These are phyloP conservation scores for Apiospora hydei DNA, from an alignment of 2,329 filamentous ascomycete genomes.

Conservation along the genomic window DNA sequence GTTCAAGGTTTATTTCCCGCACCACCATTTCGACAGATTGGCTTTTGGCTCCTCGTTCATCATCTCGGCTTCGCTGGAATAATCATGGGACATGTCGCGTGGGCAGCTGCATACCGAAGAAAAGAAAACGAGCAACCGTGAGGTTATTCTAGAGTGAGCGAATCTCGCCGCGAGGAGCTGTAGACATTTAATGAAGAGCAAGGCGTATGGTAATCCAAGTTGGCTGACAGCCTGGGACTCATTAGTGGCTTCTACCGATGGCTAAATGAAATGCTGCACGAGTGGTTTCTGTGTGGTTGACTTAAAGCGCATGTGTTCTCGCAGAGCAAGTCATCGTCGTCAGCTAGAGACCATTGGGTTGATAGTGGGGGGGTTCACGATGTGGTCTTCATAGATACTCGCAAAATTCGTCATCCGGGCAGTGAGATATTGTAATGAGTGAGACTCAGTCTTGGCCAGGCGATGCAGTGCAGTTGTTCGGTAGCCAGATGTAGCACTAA, in stretches of 20 bases:
- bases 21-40: background rate
- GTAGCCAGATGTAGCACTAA: background rate
- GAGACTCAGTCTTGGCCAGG: background rate
- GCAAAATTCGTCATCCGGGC: background rate
- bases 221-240: background rate
- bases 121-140: background rate
- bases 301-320: background rate
- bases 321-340: background rate
- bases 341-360: background rate
- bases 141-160: background rate
- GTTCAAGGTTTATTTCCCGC: background rate
- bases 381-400: background rate
- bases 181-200: background rate
- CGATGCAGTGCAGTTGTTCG: background rate
- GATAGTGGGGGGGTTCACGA: too few relatives aligned
- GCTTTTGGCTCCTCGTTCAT: background rate
- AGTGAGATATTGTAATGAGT: background rate
- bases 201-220: background rate
- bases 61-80: background rate
- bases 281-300: background rate
- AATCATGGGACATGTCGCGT: background rate
- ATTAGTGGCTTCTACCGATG: too few relatives aligned
- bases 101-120: background rate
- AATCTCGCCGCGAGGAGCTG: background rate
- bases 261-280: too few relatives aligned